Conservation (phyloP, 768 basidiomycete species). For the Gloeophyllum trabeum region DNA sequence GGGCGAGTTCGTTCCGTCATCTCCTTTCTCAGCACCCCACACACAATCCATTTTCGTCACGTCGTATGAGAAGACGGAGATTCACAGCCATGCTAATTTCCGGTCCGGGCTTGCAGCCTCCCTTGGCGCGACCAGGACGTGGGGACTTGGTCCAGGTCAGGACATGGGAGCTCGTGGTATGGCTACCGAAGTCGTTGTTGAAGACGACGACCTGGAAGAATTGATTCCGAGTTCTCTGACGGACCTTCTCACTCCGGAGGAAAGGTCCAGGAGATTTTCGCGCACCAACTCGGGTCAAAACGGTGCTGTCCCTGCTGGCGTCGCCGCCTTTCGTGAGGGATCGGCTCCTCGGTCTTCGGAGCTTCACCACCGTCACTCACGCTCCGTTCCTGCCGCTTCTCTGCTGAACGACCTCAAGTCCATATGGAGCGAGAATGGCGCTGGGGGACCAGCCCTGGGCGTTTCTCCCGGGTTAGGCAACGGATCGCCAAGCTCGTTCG, state of each 20-base stretch:
- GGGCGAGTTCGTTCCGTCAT: constrained; percentile 35
- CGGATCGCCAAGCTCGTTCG: constrained; percentile 43
- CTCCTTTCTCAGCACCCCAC: constrained; percentile 73
- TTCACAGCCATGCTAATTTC: constrained; percentile 25
- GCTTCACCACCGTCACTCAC: constrained; percentile 60
- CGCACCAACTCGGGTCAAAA: constrained; percentile 47
- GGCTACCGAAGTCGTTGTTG: constrained; percentile 28
- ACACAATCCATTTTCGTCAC: constrained; percentile 44
- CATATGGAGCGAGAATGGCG: constrained; percentile 41
- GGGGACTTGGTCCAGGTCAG: constrained; percentile 22
- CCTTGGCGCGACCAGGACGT: constrained; percentile 43
- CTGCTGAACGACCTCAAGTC: constrained; percentile 66
- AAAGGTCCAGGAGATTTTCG: constrained; percentile 73
- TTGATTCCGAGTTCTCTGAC: constrained; percentile 83
- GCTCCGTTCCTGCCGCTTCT: constrained; percentile 71
- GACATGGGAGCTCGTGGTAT: constrained; percentile 1
- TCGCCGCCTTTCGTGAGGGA: constrained; percentile 4
- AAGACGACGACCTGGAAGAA: constrained; percentile 77
- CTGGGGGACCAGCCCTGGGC: constrained; percentile 14
- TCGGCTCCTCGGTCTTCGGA: constrained; percentile 4
- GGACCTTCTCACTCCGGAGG: constrained; percentile 83
- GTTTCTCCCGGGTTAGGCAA: constrained; percentile 25
- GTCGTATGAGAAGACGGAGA: constrained; percentile 17
- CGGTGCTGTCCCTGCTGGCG: constrained; percentile 11
- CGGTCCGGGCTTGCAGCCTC: constrained; percentile 51